These are phyloP conservation scores for Dactylella cylindrospora DNA, from an alignment of 2,329 filamentous ascomycete species.

Conservation along the genomic window DNA sequence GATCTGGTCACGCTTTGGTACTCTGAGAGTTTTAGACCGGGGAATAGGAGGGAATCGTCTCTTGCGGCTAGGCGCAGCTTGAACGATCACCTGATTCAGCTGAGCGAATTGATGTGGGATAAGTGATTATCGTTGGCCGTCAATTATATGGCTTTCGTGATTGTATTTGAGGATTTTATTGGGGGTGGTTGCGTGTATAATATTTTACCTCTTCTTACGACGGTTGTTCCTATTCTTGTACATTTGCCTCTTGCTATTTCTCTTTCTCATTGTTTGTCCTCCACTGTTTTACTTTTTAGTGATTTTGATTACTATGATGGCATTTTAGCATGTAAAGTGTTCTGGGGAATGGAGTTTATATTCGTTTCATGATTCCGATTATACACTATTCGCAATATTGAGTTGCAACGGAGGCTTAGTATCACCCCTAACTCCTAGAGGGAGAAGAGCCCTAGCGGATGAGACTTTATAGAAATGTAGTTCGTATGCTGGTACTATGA, in stretches of 20 bases:
- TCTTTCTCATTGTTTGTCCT: background rate
- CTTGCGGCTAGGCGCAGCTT: constrained; percentile 67
- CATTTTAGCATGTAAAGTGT: no score
- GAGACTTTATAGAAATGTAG: no score
- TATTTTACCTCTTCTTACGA: background rate
- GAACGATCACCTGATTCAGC: constrained; percentile 68
- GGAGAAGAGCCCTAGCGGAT: no score
- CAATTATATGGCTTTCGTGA: background rate
- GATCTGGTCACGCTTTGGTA: constrained; percentile 67
- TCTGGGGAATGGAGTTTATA: no score
- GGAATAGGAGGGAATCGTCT: constrained; percentile 69
- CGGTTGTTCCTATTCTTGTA: background rate
- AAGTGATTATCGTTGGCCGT: constrained; percentile 50
- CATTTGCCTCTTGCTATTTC: background rate
- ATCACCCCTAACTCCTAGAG: no score
- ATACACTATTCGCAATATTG: no score
- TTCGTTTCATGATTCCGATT: no score
- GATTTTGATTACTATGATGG: no score
- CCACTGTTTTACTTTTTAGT: background rate
- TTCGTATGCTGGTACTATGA: no score
- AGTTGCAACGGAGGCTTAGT: no score
- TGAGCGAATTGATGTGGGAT: constrained; percentile 75
- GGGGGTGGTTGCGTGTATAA: background rate
- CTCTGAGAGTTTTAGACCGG: constrained; percentile 62
- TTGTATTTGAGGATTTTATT: background rate